Evolutionary conservation across 305 asterid genomes (phyloP).

Genomic region (Fraxinus albicans): DNA sequence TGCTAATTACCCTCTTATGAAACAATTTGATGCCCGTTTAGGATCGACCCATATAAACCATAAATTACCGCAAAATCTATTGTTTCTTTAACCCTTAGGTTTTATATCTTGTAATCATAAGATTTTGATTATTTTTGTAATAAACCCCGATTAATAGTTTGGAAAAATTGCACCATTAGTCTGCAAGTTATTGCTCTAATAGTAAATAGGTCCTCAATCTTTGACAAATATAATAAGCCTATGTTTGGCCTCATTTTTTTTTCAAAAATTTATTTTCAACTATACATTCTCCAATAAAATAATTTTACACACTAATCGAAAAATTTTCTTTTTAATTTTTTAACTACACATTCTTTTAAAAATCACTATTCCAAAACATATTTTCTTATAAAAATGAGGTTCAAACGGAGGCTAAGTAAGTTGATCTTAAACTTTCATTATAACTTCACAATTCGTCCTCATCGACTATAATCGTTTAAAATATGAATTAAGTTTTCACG

Average conservation of each 20-base stretch:
- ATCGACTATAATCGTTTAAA: background rate
- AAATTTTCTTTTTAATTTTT: too few relatives aligned
- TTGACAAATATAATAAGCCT: too few relatives aligned
- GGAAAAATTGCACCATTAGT: background rate
- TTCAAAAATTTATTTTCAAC: too few relatives aligned
- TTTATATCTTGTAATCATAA: background rate
- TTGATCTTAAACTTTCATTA: background rate
- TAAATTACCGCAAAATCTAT: background rate
- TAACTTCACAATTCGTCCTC: background rate
- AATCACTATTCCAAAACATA: too few relatives aligned
- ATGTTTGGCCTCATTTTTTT: too few relatives aligned
- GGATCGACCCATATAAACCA: too few relatives aligned
- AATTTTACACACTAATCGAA: too few relatives aligned
- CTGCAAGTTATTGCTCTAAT: background rate
- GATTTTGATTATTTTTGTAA: background rate
- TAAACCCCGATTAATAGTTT: background rate
- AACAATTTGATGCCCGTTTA: background rate
- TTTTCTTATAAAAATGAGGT: too few relatives aligned
- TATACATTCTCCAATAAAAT: too few relatives aligned
- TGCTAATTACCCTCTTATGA: too few relatives aligned
- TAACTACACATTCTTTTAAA: too few relatives aligned
- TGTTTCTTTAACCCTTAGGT: background rate
- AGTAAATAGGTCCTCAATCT: background rate
- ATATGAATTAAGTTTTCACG: background rate
- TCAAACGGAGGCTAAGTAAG: background rate